Base-by-base conservation (phyloP, 1,284 basidiomycete genomes). In the Porogramme epimiltina region DNA sequence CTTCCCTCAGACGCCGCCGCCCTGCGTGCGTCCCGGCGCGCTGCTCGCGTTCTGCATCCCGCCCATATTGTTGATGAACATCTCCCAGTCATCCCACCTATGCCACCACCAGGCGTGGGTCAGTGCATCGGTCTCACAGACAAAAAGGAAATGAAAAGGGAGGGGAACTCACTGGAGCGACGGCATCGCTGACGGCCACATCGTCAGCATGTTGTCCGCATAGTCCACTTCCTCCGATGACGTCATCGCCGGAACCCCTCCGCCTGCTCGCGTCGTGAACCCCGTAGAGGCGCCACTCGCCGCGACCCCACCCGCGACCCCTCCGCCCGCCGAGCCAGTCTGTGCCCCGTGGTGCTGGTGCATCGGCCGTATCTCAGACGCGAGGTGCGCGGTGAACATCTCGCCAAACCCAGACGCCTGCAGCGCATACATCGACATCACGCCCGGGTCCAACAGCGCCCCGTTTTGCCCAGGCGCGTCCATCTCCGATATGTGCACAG, bases 181-280 rank as follows among this genome's bases (percentile, higher is more conserved):
- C 19, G 58, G 61, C 20, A 68, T 68, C 48, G 69, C 66, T 25
- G 52, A 60, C n/a, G 66, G 66, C 69, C 69, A 71, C 63, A 71
- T 68, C 36, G 67, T 63, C 23, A 69, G 55, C 45, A 60, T 65
- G 28, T 64, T 62, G 22, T 61, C 56, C 45, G 54, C 46, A 36
- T 61, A 64, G 37, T 59, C 64, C 38, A 69, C 48, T 43, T 61
- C 64, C 40, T 64, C 61, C 15, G 59, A n/a, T n/a, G n/a, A 55
- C 31, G 54, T 46, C 34, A 62, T 37, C 2, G 44, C 34, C 28
- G 45, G 42, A 26, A 42, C 26, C 13, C 43, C 47, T 19, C 36
- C 45, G 18, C 20, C 26, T 28, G 28, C n/a, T n/a, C n/a, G n/a
- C n/a, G n/a, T n/a, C n/a, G n/a, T n/a, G n/a, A n/a, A n/a, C n/a